These are phyloP conservation scores for Volvox africanus DNA, from an alignment of 139 green algal species.

Conservation along the genomic window DNA sequence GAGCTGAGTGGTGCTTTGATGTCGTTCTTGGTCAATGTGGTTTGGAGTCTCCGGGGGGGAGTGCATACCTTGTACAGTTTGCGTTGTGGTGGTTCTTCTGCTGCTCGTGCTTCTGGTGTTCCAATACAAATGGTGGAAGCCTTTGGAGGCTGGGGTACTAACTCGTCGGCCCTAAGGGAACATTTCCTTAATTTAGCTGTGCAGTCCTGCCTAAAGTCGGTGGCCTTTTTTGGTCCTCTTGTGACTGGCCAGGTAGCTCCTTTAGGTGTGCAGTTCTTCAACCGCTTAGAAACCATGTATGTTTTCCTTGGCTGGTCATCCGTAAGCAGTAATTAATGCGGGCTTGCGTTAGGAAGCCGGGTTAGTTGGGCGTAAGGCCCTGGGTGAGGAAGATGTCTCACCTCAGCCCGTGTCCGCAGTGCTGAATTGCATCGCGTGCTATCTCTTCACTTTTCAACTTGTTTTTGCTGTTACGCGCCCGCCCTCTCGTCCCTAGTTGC, in stretches of 20 bases:
- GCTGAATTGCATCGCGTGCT: too few relatives aligned
- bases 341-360: too few relatives aligned
- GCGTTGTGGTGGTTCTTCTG: constrained; percentile 1
- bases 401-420: too few relatives aligned
- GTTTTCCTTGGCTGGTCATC: background rate
- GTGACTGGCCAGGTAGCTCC: background rate
- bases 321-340: too few relatives aligned
- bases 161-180: background rate
- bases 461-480: too few relatives aligned
- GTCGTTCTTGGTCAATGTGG: background rate
- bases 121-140: background rate
- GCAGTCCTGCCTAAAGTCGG: background rate
- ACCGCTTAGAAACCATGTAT: background rate
- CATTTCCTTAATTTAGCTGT: background rate
- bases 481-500: too few relatives aligned
- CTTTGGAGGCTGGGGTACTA: background rate
- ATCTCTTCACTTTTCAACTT: too few relatives aligned
- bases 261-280: background rate
- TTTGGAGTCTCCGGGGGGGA: background rate
- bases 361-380: too few relatives aligned
- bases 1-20: background rate
- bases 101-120: background rate
- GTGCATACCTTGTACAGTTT: constrained; percentile 2
- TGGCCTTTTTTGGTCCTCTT: background rate
- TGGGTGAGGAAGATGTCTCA: background rate